Evolutionary conservation across 345 rosid species (phyloP).

Genomic region (Trapa incisa): DNA sequence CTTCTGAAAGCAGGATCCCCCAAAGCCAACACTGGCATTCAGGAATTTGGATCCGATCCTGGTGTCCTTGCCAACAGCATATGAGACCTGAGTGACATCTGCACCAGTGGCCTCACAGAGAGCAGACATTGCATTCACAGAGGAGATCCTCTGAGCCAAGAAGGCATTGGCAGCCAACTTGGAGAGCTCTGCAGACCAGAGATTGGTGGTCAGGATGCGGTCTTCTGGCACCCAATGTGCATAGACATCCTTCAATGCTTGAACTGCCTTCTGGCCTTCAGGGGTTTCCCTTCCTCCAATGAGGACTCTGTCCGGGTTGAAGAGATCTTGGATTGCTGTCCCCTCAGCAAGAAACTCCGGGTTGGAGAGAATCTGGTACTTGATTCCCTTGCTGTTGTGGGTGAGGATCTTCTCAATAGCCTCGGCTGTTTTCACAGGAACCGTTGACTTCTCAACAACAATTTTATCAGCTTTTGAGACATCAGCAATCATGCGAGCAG

Average conservation of each 20-base stretch:
- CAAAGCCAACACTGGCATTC: conserved; percentile 83
- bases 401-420: conserved; percentile 85
- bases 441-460: conserved; percentile 90
- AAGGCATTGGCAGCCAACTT: conserved; percentile 93
- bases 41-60: conserved; percentile 80
- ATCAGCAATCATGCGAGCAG: conserved; percentile 88
- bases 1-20: conserved; percentile 89
- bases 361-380: conserved; percentile 83
- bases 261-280: conserved; percentile 63
- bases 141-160: conserved; percentile 83
- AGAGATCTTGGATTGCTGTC: conserved; percentile 68
- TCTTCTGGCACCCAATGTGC: conserved; percentile 83
- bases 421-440: conserved; percentile 84
- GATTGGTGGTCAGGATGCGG: conserved; percentile 72
- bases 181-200: conserved; percentile 95
- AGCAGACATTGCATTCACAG: conserved; percentile 88
- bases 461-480: conserved; percentile 79
- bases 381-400: conserved; percentile 89
- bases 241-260: conserved; percentile 67
- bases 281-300: conserved; percentile 89
- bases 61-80: conserved; percentile 64
- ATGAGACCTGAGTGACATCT: conserved; percentile 62
- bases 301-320: conserved; percentile 69
- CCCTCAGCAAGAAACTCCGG: conserved; percentile 97
- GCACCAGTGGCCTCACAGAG: conserved; percentile 92